Percentiles rank a stretch among this genome's conserved stretches.
Conservation (phyloP, 2,329 filamentous ascomycete species). For the Fusarium pseudoanthophilum region DNA sequence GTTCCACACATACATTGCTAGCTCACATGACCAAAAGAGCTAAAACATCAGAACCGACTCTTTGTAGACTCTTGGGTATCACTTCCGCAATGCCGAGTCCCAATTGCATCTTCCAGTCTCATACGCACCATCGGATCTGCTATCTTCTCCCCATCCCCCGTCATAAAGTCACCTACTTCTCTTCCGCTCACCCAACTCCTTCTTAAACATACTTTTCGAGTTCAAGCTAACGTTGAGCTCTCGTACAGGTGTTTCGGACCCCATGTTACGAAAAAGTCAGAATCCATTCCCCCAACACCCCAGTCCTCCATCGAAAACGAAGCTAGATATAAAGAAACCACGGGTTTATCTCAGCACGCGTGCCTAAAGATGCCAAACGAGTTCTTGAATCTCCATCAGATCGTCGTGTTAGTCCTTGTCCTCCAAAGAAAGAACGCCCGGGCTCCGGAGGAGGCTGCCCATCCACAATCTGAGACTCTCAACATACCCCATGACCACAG, state of each 20-base stretch:
- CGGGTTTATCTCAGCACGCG: too few species aligned
- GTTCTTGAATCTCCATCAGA: fast-evolving
- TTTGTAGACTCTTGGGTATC: background rate
- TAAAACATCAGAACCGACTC: fast-evolving
- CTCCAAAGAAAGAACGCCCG: background rate
- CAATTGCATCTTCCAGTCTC: too few species aligned
- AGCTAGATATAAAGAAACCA: background rate
- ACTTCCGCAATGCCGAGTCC: background rate
- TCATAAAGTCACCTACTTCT: background rate
- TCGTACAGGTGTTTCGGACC: fast-evolving
- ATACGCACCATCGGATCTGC: background rate
- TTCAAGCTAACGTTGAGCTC: background rate
- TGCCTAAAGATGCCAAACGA: fast-evolving
- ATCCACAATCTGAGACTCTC: background rate
- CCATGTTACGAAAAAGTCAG: background rate
- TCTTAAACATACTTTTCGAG: fast-evolving
- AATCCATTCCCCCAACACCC: background rate
- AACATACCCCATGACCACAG: too few species aligned
- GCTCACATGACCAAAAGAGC: background rate
- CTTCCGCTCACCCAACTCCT: fast-evolving
- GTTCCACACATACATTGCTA: background rate
- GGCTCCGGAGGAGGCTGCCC: fast-evolving
- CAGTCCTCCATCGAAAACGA: background rate
- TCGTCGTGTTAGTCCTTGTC: fast-evolving
- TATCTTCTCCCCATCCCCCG: background rate